Percentiles rank a stretch among this genome's conserved stretches.
These are phyloP conservation scores for Astrocystis sublimbata DNA, from an alignment of 495 filamentous ascomycete species.

Conservation along the genomic window DNA sequence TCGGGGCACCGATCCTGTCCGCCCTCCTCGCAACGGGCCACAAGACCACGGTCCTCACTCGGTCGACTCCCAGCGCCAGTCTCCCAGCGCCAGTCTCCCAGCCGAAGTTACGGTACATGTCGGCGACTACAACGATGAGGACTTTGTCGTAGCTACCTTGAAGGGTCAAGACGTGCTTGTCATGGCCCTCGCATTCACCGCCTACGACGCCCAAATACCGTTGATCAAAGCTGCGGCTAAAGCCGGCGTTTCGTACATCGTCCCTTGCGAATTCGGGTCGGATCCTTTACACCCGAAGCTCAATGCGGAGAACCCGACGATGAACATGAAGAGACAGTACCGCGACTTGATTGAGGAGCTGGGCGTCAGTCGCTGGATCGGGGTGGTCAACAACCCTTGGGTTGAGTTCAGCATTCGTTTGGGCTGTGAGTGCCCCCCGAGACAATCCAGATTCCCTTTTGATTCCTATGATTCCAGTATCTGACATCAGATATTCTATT, in stretches of 20 bases:
- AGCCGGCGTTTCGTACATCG: constrained; percentile 56
- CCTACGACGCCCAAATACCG: constrained; percentile 18
- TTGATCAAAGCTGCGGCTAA: constrained; percentile 58
- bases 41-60: constrained; percentile 40
- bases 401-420: constrained; percentile 38
- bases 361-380: constrained; percentile 41
- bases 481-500: too few species aligned
- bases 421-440: neutral
- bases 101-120: constrained; percentile 4
- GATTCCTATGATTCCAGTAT: neutral
- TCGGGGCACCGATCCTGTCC: constrained; percentile 38
- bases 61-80: constrained; percentile 25
- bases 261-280: constrained; percentile 57
- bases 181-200: constrained; percentile 46
- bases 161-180: constrained; percentile 51
- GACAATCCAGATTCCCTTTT: neutral
- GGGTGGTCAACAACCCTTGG: constrained; percentile 41
- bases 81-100: constrained; percentile 24
- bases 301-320: neutral
- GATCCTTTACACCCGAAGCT: constrained; percentile 29
- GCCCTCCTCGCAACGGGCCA: constrained; percentile 31
- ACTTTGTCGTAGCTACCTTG: constrained; percentile 16
- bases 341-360: constrained; percentile 13
- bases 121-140: constrained; percentile 18
- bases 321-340: constrained; percentile 1